Evolutionary conservation across 306 rosid genomes (phyloP).

Genomic region (Cicer cuneatum): DNA sequence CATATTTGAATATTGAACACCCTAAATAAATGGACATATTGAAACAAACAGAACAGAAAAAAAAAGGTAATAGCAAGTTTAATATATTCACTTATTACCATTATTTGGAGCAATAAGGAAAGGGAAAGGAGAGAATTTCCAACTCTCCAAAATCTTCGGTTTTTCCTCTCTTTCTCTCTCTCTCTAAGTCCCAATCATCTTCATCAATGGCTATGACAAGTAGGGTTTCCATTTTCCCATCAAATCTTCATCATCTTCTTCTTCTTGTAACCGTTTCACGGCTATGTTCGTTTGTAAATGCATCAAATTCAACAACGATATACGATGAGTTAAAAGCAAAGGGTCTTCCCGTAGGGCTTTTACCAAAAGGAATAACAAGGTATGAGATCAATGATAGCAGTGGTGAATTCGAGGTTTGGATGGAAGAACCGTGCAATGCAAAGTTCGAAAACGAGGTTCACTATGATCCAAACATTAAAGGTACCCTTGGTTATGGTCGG

Average conservation of each 20-base stretch:
- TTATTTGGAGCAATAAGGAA: neutral
- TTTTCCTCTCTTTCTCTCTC: neutral
- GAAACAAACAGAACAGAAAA: neutral
- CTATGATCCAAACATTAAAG: conserved; percentile 75
- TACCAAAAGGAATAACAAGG: conserved; percentile 69
- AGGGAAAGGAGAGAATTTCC: neutral
- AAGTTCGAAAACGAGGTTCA: conserved; percentile 88
- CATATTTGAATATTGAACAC: too few species aligned
- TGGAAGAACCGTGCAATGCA: conserved; percentile 76
- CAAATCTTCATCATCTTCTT: neutral
- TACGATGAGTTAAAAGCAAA: conserved; percentile 69
- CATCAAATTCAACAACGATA: conserved; percentile 53
- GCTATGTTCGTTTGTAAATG: neutral
- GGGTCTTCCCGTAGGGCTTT: conserved; percentile 87
- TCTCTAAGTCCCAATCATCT: neutral
- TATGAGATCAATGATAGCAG: conserved; percentile 52
- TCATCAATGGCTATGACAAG: neutral
- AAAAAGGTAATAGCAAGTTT: neutral
- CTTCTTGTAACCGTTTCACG: neutral
- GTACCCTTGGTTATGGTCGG: conserved; percentile 59
- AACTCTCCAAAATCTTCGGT: neutral
- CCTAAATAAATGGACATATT: neutral
- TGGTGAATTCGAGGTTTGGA: conserved; percentile 62
- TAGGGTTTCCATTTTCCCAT: conserved; percentile 4
- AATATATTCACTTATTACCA: neutral